Conservation (phyloP, 768 basidiomycete species). For the Mycena indigotica region DNA sequence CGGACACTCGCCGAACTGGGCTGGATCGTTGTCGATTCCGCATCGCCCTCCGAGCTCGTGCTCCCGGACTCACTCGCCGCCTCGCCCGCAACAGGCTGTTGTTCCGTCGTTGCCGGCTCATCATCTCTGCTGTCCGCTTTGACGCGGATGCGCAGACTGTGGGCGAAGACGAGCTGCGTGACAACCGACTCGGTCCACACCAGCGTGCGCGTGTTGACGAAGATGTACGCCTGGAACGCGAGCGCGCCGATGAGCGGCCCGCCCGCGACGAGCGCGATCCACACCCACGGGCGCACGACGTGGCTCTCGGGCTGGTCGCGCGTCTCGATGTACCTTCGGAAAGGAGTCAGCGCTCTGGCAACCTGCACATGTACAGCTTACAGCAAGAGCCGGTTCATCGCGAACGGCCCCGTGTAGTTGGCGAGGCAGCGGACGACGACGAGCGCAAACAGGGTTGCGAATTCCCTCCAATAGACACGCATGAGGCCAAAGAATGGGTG, state of each 20-base stretch:
- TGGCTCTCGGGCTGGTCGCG: constrained; percentile 36
- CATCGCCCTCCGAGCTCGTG: not conserved
- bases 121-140: constrained; percentile 39
- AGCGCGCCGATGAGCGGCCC: constrained; percentile 48
- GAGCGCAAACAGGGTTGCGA: constrained; percentile 29
- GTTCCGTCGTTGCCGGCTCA: not conserved
- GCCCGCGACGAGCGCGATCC: constrained; percentile 56
- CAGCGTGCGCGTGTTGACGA: constrained; percentile 41
- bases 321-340: constrained; percentile 58
- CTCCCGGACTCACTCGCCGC: not conserved
- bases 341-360: not conserved
- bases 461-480: constrained; percentile 39
- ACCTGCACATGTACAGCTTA: constrained; percentile 30
- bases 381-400: constrained; percentile 45
- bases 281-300: constrained; percentile 65
- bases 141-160: constrained; percentile 63
- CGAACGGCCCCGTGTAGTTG: constrained; percentile 41
- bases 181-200: constrained; percentile 51
- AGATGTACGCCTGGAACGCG: constrained; percentile 57
- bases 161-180: constrained; percentile 46
- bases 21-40: constrained; percentile 6
- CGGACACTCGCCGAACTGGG: constrained; percentile 14
- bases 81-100: not conserved
- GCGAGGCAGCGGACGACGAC: constrained; percentile 31
- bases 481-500: constrained; percentile 54